These are phyloP conservation scores for Polyporus tsugae DNA, from an alignment of 1,284 basidiomycete genomes.

Conservation along the genomic window DNA sequence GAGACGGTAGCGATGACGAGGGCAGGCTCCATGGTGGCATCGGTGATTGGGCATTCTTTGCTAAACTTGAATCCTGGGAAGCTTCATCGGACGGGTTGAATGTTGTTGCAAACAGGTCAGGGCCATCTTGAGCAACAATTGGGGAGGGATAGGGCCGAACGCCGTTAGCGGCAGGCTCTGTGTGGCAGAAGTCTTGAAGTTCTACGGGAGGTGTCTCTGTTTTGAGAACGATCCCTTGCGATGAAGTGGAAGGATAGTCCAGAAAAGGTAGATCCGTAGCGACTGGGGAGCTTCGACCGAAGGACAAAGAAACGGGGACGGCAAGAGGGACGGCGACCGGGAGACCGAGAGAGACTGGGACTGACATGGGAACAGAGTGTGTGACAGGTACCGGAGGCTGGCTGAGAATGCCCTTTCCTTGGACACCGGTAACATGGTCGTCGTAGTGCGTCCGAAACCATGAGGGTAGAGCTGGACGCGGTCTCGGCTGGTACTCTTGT, in stretches of 20 bases:
- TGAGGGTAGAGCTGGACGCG: constrained; percentile 16
- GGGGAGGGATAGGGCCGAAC: not conserved
- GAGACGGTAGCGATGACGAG: constrained; percentile 20
- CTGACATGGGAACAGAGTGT: not conserved
- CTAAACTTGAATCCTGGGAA: not conserved
- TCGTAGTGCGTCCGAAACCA: constrained; percentile 1
- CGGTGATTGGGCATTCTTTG: not conserved
- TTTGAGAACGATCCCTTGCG: not conserved
- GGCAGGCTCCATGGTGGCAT: constrained; percentile 20
- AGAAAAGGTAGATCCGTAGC: not conserved
- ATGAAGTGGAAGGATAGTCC: not conserved
- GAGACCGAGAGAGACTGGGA: not conserved
- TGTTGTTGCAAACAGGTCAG: not conserved
- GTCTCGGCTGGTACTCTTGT: constrained; percentile 47
- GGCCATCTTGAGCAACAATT: not conserved
- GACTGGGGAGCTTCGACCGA: not conserved
- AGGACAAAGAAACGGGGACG: constrained; percentile 13
- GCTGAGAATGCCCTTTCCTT: not conserved
- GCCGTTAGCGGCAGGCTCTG: constrained; percentile 15
- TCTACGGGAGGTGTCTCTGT: not conserved
- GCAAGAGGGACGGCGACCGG: constrained; percentile 10
- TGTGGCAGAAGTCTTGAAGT: constrained; percentile 28
- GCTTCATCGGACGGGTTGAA: not conserved
- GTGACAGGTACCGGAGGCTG: not conserved
- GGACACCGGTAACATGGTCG: not conserved